These are phyloP conservation scores for Yarrowia divulgata DNA, from an alignment of 805 yeast genomes.

Conservation along the genomic window DNA sequence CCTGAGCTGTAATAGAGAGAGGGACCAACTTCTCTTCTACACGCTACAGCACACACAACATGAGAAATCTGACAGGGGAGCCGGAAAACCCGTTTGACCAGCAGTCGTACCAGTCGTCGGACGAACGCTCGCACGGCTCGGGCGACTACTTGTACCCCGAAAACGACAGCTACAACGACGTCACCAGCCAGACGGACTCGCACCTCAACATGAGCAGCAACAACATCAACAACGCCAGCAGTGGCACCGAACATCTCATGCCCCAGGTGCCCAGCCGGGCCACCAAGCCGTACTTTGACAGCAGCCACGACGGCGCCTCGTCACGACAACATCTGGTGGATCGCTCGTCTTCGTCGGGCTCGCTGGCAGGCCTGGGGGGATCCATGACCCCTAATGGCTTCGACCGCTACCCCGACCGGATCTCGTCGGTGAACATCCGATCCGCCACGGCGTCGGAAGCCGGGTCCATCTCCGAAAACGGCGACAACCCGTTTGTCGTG, in stretches of 20 bases:
- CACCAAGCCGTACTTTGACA: constrained; percentile 37
- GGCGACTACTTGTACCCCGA: constrained; percentile 34
- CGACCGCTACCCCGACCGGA: constrained; percentile 51
- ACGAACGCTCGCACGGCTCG: constrained; percentile 36
- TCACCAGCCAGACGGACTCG: background rate
- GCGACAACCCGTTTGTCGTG: constrained; percentile 48
- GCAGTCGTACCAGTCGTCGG: constrained; percentile 37
- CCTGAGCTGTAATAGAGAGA: background rate
- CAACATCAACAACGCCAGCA: too few relatives aligned
- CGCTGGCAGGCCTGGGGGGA: constrained; percentile 41
- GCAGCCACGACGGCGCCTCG: constrained; percentile 23
- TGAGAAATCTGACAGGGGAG: constrained; percentile 38
- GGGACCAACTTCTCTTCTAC: background rate
- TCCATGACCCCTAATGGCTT: constrained; percentile 46
- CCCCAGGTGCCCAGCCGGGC: constrained; percentile 28
- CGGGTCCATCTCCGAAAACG: constrained; percentile 37
- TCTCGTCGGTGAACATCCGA: constrained; percentile 43
- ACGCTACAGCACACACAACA: background rate
- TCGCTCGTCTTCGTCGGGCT: constrained; percentile 19
- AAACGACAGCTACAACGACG: constrained; percentile 20
- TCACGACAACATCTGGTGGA: constrained; percentile 33
- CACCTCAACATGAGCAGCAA: background rate
- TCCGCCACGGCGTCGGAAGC: constrained; percentile 30
- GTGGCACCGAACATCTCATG: constrained; percentile 22
- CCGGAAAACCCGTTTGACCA: constrained; percentile 39